Evolutionary conservation across 805 yeast genomes (phyloP).

Genomic region (Kazachstania kunashirensis): DNA sequence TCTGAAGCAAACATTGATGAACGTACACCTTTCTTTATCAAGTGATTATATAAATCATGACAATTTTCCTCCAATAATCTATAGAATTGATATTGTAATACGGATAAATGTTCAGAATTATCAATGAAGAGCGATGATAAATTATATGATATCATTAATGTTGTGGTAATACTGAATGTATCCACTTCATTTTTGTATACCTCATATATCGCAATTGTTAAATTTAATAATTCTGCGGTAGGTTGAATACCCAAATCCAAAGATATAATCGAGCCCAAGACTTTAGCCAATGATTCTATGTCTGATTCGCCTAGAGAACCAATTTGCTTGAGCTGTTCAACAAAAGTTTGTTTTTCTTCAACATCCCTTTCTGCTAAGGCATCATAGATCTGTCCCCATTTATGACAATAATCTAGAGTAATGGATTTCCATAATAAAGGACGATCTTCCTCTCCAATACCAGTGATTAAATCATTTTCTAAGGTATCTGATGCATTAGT

Average conservation of each 20-base stretch:
- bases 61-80: conserved; percentile 65
- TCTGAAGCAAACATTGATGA: conserved; percentile 93
- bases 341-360: neutral
- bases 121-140: conserved; percentile 67
- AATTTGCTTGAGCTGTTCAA: neutral
- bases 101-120: conserved; percentile 82
- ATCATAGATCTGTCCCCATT: conserved; percentile 7
- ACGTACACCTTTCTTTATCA: conserved; percentile 73
- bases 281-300: conserved; percentile 39
- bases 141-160: conserved; percentile 71
- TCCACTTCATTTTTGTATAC: conserved; percentile 55
- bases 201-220: conserved; percentile 68
- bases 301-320: neutral
- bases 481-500: neutral
- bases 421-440: conserved; percentile 7
- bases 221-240: conserved; percentile 91
- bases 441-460: conserved; percentile 4
- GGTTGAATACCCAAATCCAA: conserved; percentile 88
- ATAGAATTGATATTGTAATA: conserved; percentile 80
- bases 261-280: conserved; percentile 71
- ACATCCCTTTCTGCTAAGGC: conserved; percentile 3
- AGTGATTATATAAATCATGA: conserved; percentile 64
- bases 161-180: conserved; percentile 68
- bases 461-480: conserved; percentile 3
- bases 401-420: conserved; percentile 5